Evolutionary conservation across 805 yeast species (phyloP), one percentile per base, ranked within the genome.

Genomic region (Torulaspora quercuum): DNA sequence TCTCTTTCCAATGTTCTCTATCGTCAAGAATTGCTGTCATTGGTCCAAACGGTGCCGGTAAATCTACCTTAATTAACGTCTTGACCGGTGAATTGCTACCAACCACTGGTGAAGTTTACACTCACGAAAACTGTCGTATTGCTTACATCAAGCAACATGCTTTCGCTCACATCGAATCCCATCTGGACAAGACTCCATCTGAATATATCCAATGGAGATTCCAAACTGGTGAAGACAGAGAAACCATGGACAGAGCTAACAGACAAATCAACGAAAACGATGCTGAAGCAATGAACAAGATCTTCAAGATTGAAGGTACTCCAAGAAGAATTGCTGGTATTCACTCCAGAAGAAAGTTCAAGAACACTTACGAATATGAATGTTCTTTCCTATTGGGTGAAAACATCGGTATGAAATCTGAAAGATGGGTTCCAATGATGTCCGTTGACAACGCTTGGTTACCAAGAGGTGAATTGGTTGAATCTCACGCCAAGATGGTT

Each of bases 141-240:
- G 99, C 97, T 65, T 92, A 92, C 92, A 89, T 92, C 64, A 92
- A 92, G 78, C 99, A 92, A 78, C 98, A 94, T 72, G 98, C 98
- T 71, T 92, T 92, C 68, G 97, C 97, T 53, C 98, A 92, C 73
- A 90, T 92, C 65, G 99, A 94, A 73, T 80, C 84, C 68, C 98
- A 92, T 70, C 80, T 90, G 70, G 99, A 92, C 81, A 86, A 84
- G 81, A 92, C 99, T 65, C 98, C 98, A 67, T 88, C 97, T 64
- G 98, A 92, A 79, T 92, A 92, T 78, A 92, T 92, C 62, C 98
- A 92, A 78, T 92, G 98, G 98, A 92, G 98, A 83, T 92, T 90
- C 97, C 98, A 92, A 79, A 92, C 98, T 68, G 98, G 98, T 89
- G 98, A 92, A 79, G 98, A 92, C 75, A 88, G 98, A 78, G 98